Conservation (phyloP, 2,329 filamentous ascomycete genomes). For the Scytalidium lignicola region DNA sequence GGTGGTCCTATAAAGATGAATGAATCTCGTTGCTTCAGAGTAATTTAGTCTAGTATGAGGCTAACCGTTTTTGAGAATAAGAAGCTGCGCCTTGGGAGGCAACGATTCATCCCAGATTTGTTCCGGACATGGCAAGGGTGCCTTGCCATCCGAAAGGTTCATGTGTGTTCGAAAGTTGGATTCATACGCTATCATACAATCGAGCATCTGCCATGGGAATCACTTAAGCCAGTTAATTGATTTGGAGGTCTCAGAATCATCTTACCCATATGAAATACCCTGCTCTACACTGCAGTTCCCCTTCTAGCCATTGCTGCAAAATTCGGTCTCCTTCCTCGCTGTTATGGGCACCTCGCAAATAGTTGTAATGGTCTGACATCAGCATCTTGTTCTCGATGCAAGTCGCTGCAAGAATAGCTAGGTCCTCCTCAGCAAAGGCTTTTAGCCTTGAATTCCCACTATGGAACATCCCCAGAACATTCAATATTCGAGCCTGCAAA, state of each 20-base stretch:
- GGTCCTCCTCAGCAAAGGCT: conserved; percentile 1
- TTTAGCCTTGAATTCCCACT: conserved; percentile 2
- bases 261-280: conserved; percentile 6
- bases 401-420: conserved; percentile 2
- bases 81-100: conserved; percentile 1
- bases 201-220: conserved; percentile 1
- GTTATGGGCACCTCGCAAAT: background rate
- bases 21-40: background rate
- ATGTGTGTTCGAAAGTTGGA: conserved; percentile 6
- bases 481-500: conserved; percentile 4
- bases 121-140: conserved; percentile 4
- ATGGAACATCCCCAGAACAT: conserved; percentile 4
- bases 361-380: conserved; percentile 1
- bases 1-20: conserved; percentile 1
- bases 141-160: conserved; percentile 4
- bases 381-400: conserved; percentile 5
- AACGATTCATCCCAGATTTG: conserved; percentile 5
- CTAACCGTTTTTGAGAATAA: conserved; percentile 4
- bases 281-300: conserved; percentile 3
- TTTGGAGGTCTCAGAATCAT: background rate
- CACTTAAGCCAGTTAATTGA: background rate
- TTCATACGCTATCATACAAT: conserved; percentile 6
- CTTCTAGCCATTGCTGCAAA: conserved; percentile 4
- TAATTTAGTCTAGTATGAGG: background rate
- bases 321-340: conserved; percentile 1